Evolutionary conservation across 768 basidiomycete species (phyloP).

Genomic region (Russula emetica): DNA sequence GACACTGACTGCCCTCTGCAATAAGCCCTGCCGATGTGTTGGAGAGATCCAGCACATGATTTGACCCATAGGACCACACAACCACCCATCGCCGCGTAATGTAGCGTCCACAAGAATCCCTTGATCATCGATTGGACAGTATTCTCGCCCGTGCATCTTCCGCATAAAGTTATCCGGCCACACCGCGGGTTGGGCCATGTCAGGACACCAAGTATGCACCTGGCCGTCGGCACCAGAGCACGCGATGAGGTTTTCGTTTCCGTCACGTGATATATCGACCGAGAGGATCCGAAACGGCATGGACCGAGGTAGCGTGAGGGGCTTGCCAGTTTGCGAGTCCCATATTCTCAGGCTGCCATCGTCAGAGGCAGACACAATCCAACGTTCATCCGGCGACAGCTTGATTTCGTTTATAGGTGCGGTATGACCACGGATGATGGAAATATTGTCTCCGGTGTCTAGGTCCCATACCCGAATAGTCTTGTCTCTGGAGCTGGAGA

Average conservation of each 20-base stretch:
- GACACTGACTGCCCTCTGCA: slow-evolving; percentile 12
- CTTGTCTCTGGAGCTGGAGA: slow-evolving; percentile 19
- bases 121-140: slow-evolving; percentile 17
- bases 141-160: not conserved
- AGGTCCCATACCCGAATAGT: slow-evolving; percentile 21
- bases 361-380: slow-evolving; percentile 18
- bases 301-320: slow-evolving; percentile 8
- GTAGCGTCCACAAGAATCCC: slow-evolving; percentile 8
- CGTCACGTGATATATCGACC: slow-evolving; percentile 14
- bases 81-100: slow-evolving; percentile 9
- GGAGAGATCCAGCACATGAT: slow-evolving; percentile 19
- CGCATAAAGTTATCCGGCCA: slow-evolving; percentile 17
- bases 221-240: not conserved
- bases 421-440: slow-evolving; percentile 34
- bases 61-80: slow-evolving; percentile 9
- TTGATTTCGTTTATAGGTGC: slow-evolving; percentile 6
- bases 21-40: slow-evolving; percentile 12
- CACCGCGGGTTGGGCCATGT: slow-evolving; percentile 2
- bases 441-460: slow-evolving; percentile 1
- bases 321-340: slow-evolving; percentile 12
- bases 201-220: slow-evolving; percentile 9
- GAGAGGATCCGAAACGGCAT: not conserved
- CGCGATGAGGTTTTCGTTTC: slow-evolving; percentile 8
- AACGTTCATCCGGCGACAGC: slow-evolving; percentile 2
- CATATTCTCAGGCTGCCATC: slow-evolving; percentile 16